Evolutionary conservation across 164 flowering plant species (phyloP).

Genomic region (Chloranthus sessilifolius): DNA sequence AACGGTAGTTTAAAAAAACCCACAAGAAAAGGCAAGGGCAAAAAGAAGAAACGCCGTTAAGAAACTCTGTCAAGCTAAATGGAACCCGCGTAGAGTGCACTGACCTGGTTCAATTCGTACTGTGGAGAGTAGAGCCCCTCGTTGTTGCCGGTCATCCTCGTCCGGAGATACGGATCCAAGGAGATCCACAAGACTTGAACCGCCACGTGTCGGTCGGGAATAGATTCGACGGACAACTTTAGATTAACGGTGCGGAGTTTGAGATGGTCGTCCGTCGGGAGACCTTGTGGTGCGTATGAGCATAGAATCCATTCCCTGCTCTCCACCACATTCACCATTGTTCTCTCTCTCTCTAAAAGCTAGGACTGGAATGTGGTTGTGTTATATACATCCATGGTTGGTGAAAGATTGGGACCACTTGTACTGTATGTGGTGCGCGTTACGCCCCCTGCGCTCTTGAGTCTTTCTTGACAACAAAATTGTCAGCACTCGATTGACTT

Average conservation of each 20-base stretch:
- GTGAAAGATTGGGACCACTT: too few relatives aligned
- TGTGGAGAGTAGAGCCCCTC: slow-evolving; percentile 33
- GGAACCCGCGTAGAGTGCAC: too few relatives aligned
- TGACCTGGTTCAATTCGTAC: slow-evolving; percentile 30
- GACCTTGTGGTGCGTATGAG: slow-evolving; percentile 25
- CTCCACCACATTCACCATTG: slow-evolving; percentile 11
- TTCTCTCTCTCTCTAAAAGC: not conserved
- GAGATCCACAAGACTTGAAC: slow-evolving; percentile 28
- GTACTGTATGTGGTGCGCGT: too few relatives aligned
- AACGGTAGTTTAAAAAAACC: too few relatives aligned
- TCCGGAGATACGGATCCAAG: slow-evolving; percentile 32
- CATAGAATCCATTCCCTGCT: slow-evolving; percentile 36
- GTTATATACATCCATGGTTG: too few relatives aligned
- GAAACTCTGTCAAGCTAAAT: too few relatives aligned
- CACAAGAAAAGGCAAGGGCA: too few relatives aligned
- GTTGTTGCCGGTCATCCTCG: slow-evolving; percentile 25
- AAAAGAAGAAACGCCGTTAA: too few relatives aligned
- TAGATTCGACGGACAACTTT: slow-evolving; percentile 16
- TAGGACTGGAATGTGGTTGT: too few relatives aligned
- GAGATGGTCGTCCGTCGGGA: slow-evolving; percentile 34
- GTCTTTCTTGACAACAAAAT: too few relatives aligned
- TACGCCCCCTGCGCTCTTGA: too few relatives aligned
- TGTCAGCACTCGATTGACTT: too few relatives aligned
- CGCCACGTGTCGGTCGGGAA: slow-evolving; percentile 28
- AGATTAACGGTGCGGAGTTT: slow-evolving; percentile 17